Conservation (phyloP, 106 monocot species). For the Phalaenopsis aphrodite region DNA sequence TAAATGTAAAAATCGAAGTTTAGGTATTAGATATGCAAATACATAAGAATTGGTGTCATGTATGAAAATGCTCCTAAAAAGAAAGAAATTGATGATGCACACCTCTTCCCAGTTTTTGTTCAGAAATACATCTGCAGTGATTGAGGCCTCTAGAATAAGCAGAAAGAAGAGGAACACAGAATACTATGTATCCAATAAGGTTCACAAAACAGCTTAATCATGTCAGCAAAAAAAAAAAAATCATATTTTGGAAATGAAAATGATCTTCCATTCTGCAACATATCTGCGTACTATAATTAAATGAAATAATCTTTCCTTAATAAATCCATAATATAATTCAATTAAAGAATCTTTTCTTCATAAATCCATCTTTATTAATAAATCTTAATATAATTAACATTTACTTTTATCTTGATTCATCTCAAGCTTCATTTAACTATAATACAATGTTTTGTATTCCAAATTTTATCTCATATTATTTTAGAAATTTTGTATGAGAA, state of each 20-base stretch:
- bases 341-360: too few species aligned
- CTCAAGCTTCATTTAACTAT: too few species aligned
- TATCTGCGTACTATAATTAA: too few species aligned
- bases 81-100: constrained; percentile 1
- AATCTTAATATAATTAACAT: too few species aligned
- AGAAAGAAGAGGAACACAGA: constrained; percentile 33
- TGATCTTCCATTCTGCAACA: background rate
- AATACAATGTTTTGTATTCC: too few species aligned
- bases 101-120: constrained; percentile 93
- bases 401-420: too few species aligned
- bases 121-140: constrained; percentile 66
- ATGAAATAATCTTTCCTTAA: too few species aligned
- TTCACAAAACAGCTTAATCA: constrained; percentile 9
- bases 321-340: too few species aligned
- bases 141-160: constrained; percentile 58
- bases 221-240: background rate
- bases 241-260: background rate
- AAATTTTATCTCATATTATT: too few species aligned
- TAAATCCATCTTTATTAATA: too few species aligned
- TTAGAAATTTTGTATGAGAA: too few species aligned
- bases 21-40: background rate
- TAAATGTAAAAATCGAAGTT: too few species aligned
- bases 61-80: background rate
- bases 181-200: constrained; percentile 50
- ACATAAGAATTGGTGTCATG: background rate